These are phyloP conservation scores for Phytophthora syringae DNA, from an alignment of 352 stramenopile genomes.

Conservation along the genomic window DNA sequence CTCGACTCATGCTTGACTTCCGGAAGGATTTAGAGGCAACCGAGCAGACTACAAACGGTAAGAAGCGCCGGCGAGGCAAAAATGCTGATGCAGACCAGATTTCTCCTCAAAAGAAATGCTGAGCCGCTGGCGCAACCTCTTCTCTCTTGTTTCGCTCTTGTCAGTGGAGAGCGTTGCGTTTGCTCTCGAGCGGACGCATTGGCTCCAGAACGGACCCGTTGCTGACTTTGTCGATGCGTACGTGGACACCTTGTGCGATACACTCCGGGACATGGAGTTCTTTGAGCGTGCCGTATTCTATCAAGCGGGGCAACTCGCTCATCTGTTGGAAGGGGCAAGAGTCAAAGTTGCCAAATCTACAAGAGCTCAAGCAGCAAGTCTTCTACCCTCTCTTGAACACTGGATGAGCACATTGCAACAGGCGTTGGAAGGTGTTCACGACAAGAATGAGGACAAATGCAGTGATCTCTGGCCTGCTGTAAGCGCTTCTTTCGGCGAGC, in stretches of 20 bases:
- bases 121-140: constrained; percentile 75
- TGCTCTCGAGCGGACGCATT: constrained; percentile 54
- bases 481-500: constrained; percentile 31
- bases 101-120: constrained; percentile 51
- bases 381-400: constrained; percentile 36
- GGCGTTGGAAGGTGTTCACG: constrained; percentile 43
- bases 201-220: constrained; percentile 43
- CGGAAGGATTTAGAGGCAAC: constrained; percentile 44
- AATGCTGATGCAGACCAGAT: constrained; percentile 37
- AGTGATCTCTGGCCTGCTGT: constrained; percentile 58
- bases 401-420: constrained; percentile 52
- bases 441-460: constrained; percentile 51
- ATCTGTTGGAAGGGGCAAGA: constrained; percentile 46
- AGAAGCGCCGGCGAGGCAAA: constrained; percentile 58
- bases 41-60: constrained; percentile 44
- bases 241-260: constrained; percentile 53
- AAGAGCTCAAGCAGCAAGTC: constrained; percentile 22
- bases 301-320: constrained; percentile 61
- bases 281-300: constrained; percentile 76
- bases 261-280: constrained; percentile 53
- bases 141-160: constrained; percentile 65
- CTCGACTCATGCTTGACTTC: constrained; percentile 58
- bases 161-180: constrained; percentile 72
- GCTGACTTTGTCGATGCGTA: constrained; percentile 55
- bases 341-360: constrained; percentile 43